Evolutionary conservation across 805 yeast genomes (phyloP).

Genomic region (Blastobotrys chiropterorum): DNA sequence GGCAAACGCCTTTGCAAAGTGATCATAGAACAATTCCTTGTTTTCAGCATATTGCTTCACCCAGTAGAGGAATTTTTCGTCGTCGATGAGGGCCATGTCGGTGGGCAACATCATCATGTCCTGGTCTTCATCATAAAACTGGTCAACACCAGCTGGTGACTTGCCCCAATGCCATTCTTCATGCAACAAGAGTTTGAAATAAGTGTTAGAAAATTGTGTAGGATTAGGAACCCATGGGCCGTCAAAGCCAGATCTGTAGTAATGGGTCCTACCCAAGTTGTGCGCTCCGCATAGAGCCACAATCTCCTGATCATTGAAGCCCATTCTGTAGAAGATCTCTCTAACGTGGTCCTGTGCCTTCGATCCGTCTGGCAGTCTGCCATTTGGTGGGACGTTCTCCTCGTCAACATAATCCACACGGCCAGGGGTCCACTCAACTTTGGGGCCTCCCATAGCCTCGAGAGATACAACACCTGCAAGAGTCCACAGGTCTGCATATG

Average conservation of each 20-base stretch:
- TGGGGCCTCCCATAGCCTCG: constrained; percentile 61
- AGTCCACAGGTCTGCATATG: constrained; percentile 67
- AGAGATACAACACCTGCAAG: constrained; percentile 61
- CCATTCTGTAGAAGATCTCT: constrained; percentile 51
- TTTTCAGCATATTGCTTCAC: constrained; percentile 65
- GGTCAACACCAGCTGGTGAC: constrained; percentile 34
- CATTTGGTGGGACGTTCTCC: constrained; percentile 52
- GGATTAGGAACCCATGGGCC: constrained; percentile 90
- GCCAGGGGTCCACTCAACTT: constrained; percentile 76
- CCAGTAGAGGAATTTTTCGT: constrained; percentile 51
- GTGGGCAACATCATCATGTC: constrained; percentile 83
- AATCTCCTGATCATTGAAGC: constrained; percentile 54
- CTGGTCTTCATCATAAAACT: constrained; percentile 44
- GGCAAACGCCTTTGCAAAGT: constrained; percentile 61
- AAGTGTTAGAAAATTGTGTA: constrained; percentile 67
- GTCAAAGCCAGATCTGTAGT: constrained; percentile 66
- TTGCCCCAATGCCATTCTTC: constrained; percentile 49
- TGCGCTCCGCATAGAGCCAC: constrained; percentile 62
- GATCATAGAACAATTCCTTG: constrained; percentile 52
- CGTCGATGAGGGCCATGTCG: constrained; percentile 64
- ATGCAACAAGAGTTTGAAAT: constrained; percentile 48
- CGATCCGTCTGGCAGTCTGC: constrained; percentile 56
- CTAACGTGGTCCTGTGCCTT: constrained; percentile 49
- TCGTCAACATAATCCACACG: constrained; percentile 51
- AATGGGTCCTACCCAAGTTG: constrained; percentile 57